These are phyloP conservation scores for Acrocalymma vagum DNA, from an alignment of 2,329 filamentous ascomycete species.

Conservation along the genomic window DNA sequence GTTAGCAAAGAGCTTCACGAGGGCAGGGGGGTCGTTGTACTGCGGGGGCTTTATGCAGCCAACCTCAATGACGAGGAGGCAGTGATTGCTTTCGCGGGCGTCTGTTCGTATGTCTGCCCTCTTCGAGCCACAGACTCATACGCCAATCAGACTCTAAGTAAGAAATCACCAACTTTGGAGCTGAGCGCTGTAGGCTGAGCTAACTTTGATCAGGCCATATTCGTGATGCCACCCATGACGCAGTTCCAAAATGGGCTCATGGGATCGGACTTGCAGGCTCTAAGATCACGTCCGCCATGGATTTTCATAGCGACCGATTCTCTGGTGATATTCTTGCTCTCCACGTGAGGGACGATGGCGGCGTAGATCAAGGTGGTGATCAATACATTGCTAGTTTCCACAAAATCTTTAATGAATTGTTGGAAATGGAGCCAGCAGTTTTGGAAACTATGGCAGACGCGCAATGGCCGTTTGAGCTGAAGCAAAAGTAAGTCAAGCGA, in stretches of 20 bases:
- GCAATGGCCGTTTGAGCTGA: conserved; percentile 49
- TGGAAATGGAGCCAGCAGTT: conserved; percentile 39
- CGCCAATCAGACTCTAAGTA: conserved; percentile 47
- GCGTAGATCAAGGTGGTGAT: conserved; percentile 37
- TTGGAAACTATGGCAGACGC: conserved; percentile 44
- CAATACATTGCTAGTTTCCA: conserved; percentile 44
- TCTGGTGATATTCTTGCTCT: conserved; percentile 47
- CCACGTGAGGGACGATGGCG: conserved; percentile 44
- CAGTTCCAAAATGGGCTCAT: conserved; percentile 40
- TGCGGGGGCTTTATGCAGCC: conserved; percentile 42
- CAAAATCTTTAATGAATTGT: conserved; percentile 46
- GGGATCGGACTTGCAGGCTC: conserved; percentile 47
- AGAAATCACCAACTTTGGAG: conserved; percentile 4
- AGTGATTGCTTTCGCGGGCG: conserved; percentile 44
- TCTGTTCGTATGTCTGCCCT: conserved; percentile 40
- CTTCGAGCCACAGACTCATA: conserved; percentile 46
- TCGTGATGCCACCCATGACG: conserved; percentile 45
- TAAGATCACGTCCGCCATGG: conserved; percentile 46
- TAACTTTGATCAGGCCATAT: conserved; percentile 33
- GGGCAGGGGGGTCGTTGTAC: conserved; percentile 37
- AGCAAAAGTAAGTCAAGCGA: conserved; percentile 40
- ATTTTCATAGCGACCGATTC: conserved; percentile 48
- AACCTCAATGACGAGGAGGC: conserved; percentile 46
- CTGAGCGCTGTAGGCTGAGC: background rate
- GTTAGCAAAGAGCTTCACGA: conserved; percentile 40